Base-by-base conservation (phyloP, 371 early-diverging fungal species). In the Gilbertella persicaria region DNA sequence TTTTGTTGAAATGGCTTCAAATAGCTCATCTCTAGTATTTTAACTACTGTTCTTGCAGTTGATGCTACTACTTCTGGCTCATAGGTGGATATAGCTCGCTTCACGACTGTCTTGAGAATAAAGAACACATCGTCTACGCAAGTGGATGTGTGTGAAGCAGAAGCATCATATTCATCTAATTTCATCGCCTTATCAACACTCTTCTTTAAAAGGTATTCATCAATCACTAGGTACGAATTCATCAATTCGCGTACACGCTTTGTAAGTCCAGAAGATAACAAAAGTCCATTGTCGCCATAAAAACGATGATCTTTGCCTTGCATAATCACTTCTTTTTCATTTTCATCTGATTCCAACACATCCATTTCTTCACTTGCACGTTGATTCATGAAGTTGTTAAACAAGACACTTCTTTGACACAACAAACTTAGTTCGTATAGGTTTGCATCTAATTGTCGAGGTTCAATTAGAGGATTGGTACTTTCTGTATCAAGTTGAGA, bases 61-160 rank as follows among this genome's bases (percentile, higher is more conserved):
- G 88, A 73, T 2, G 79, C 75, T 5, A 90, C 58, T 2, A 80
- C 72, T 16, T 91, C 81, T 10, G 86, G 72, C 45, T 91, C 88
- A 45, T 83, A 77, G 0, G 93, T 90, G 0, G 87, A 70, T 0
- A 97, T 71, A 1, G 85, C 80, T 24, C 95, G 82, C 13, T 75
- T 75, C 20, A 90, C 64, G 7, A 84, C 81, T n/a, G 84, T 89
- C 53, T 91, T 90, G 35, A 92, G 68, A 21, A 97, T 86, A 58
- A 88, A 97, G 60, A 96, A 95, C 4, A 94, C 84, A 56, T 97
- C 98, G 43, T 92, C 97, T 13, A 96, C 95, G 52, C 91, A 89
- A 3, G 88, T 91, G 0, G 95, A 94, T 5, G 82, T 85, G 24
- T 66, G 64, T 0, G 94, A 90, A 2, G 78, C 80, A 25, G 75